These are phyloP conservation scores for Plectosphaerella plurivora DNA, from an alignment of 2,329 filamentous ascomycete genomes.

Conservation along the genomic window DNA sequence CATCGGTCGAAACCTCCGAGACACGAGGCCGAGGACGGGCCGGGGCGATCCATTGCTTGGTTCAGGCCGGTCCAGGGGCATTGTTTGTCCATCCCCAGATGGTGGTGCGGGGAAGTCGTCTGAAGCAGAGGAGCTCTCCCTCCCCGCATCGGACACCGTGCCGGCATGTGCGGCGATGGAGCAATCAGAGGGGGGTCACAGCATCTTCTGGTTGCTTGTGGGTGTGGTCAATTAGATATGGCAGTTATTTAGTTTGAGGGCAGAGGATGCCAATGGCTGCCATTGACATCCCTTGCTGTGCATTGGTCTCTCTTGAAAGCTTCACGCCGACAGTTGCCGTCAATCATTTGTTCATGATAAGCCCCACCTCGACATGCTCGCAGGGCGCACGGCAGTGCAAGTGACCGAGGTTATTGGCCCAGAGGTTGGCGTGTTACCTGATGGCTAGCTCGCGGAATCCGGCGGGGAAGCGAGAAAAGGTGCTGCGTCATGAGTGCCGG, in stretches of 20 bases:
- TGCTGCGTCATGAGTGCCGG: no score
- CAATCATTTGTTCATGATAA: neutral
- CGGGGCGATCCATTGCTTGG: neutral
- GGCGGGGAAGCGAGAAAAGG: no score
- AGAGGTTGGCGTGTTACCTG: neutral
- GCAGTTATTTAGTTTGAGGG: no score
- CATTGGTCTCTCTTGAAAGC: neutral
- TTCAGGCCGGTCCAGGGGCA: neutral
- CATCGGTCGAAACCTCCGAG: conserved; percentile 2
- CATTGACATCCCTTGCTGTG: no score
- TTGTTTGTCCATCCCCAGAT: neutral
- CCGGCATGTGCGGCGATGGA: no score
- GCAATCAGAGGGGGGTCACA: no score
- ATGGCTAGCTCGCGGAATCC: neutral
- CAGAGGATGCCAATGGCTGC: no score
- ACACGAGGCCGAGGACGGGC: neutral
- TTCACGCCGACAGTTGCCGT: neutral
- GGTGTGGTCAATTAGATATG: no score
- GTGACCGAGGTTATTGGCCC: neutral
- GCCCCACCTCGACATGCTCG: neutral
- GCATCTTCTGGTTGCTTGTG: no score
- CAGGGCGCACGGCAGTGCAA: neutral
- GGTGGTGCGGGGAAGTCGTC: neutral
- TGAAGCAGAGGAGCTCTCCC: neutral
- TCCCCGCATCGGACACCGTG: no score